phyloP scores from a whole-genome alignment of 495 filamentous ascomycete species.

The Neurospora pannonica region DNA sequence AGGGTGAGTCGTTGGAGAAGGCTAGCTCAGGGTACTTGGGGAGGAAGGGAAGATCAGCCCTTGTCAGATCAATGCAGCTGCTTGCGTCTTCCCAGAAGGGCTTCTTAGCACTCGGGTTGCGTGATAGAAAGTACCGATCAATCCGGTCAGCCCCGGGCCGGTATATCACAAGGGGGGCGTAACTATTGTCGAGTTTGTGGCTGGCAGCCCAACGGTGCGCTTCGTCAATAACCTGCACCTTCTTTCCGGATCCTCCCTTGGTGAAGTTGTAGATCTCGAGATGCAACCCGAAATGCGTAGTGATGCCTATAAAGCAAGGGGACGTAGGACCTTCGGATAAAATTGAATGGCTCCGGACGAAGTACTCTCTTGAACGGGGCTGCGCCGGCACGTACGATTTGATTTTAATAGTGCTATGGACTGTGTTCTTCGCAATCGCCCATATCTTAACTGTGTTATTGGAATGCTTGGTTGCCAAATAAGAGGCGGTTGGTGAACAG shows the following conservation, averaged over 20 bases:
- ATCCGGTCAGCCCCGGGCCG: conserved; percentile 18
- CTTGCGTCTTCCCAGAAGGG: conserved; percentile 18
- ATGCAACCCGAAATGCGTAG: conserved; percentile 20
- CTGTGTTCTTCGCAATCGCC: conserved; percentile 13
- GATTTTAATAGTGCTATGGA: conserved; percentile 18
- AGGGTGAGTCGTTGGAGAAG: conserved; percentile 14
- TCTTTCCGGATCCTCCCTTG: conserved; percentile 15
- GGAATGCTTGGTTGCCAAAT: conserved; percentile 14
- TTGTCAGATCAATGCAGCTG: conserved; percentile 15
- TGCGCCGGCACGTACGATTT: conserved; percentile 19
- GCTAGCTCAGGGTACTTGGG: conserved; percentile 24
- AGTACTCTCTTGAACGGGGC: conserved; percentile 21
- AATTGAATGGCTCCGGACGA: conserved; percentile 20
- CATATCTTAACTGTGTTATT: conserved; percentile 21
- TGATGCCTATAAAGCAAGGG: conserved; percentile 13
- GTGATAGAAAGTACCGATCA: conserved; percentile 17
- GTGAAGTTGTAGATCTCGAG: conserved; percentile 23
- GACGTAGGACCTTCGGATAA: conserved; percentile 14
- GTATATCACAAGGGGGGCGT: conserved; percentile 18
- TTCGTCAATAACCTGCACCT: conserved; percentile 22
- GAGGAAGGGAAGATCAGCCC: conserved; percentile 15
- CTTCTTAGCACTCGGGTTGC: conserved; percentile 12
- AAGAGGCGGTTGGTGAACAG: conserved; percentile 8
- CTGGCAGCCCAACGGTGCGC: conserved; percentile 21
- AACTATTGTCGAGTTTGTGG: conserved; percentile 10